Base-by-base conservation (phyloP, 441 rosid genomes). In the Flueggea neowawraea region DNA sequence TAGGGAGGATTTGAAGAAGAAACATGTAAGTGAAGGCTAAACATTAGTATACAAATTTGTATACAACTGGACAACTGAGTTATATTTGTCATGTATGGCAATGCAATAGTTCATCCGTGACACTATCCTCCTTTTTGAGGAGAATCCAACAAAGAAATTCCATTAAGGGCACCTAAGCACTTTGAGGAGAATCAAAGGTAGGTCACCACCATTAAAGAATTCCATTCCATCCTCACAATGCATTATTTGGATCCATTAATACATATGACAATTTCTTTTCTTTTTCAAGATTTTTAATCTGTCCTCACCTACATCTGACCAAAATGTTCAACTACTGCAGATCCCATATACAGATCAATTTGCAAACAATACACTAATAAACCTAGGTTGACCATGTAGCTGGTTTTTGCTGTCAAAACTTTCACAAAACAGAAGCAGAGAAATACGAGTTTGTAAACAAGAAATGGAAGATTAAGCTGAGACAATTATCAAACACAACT, bases 61-160 rank as follows among this genome's bases (percentile, higher is more conserved):
- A 50, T 49, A 15, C 60, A 56, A 55, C 39, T 10, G 64, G 66
- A 60, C 63, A 63, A 31, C 58, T 16, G 55, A 62, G 16, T 41
- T 39, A 52, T 48, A 47, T 55, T 69, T 74, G 61, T 62, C 65
- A 56, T 28, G 31, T 17, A 31, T 7, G 44, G 16, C 54, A 16
- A 14, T 54, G 33, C 49, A 65, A 53, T 17, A 48, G 55, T 57
- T 39, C 63, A 51, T 53, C 60, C 36, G 32, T 47, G 52, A 44
- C 22, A 65, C 3, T 15, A 16, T 33, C 12, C 16, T 58, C 33
- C n/a, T 10, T 36, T 53, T 48, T 6, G 10, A 56, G 45, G 50
- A 33, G 67, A 66, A 63, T 67, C 70, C 58, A 31, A 54, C 43
- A 55, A 56, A 60, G 63, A 64, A 58, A 69, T 58, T 54, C 67